Evolutionary conservation across 1,284 basidiomycete genomes (phyloP).

Genomic region (Moesziomyces aphidis): DNA sequence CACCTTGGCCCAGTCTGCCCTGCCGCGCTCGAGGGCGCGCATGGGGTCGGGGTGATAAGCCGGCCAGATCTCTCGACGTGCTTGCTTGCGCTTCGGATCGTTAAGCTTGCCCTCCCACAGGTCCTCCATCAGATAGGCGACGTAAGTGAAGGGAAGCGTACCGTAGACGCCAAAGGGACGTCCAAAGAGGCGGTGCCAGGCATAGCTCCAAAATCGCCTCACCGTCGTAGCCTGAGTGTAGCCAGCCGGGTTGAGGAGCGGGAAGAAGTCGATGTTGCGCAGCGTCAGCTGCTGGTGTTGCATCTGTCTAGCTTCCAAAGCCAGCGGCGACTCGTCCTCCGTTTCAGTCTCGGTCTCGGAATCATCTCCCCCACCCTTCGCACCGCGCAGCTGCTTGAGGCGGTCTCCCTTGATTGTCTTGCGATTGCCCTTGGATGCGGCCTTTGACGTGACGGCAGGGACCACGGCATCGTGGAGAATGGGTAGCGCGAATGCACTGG

Average conservation of each 20-base stretch:
- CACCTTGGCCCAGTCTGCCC: constrained; percentile 56
- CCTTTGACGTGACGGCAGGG: not conserved
- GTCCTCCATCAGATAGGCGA: constrained; percentile 37
- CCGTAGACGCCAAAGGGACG: constrained; percentile 49
- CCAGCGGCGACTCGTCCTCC: constrained; percentile 29
- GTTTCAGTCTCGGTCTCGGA: constrained; percentile 35
- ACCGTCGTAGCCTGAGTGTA: constrained; percentile 42
- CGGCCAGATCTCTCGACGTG: constrained; percentile 36
- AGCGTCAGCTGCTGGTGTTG: constrained; percentile 36
- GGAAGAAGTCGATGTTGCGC: constrained; percentile 56
- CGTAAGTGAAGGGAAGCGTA: constrained; percentile 43
- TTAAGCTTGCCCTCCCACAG: constrained; percentile 31
- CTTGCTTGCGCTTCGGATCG: constrained; percentile 31
- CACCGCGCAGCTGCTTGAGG: constrained; percentile 6
- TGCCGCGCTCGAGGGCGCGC: constrained; percentile 35
- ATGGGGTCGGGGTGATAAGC: constrained; percentile 46
- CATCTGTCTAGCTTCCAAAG: constrained; percentile 7
- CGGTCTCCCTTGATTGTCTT: constrained; percentile 1
- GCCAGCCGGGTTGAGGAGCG: constrained; percentile 45
- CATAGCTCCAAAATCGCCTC: constrained; percentile 45
- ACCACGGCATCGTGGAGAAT: constrained; percentile 32
- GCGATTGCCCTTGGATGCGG: not conserved
- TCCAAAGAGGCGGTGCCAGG: constrained; percentile 50
- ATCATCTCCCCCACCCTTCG: constrained; percentile 8
- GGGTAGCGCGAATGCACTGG: constrained; percentile 41